phyloP scores from a whole-genome alignment of 495 filamentous ascomycete species.

The Aspergillus sparsus region DNA sequence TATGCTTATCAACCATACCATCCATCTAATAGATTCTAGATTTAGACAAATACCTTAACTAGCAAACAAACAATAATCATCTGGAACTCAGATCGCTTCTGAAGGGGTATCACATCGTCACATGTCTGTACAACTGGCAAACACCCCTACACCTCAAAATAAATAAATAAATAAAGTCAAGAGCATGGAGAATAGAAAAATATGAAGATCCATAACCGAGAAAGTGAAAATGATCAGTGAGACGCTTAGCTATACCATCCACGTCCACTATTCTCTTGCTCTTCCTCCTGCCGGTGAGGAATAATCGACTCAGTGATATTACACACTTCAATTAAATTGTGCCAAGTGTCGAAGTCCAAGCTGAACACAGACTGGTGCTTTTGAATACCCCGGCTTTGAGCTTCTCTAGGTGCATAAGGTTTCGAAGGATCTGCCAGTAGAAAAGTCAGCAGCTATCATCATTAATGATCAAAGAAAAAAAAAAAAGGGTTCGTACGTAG shows the following conservation, averaged over 20 bases:
- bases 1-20: too few species aligned
- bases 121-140: background rate
- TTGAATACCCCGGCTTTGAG: constrained; percentile 51
- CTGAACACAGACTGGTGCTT: constrained; percentile 84
- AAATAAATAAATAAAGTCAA: constrained; percentile 3
- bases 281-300: constrained; percentile 66
- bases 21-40: too few species aligned
- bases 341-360: constrained; percentile 81
- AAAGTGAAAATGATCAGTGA: too few species aligned
- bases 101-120: constrained; percentile 1
- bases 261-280: constrained; percentile 53
- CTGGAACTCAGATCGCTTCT: too few species aligned
- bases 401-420: constrained; percentile 45
- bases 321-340: constrained; percentile 70
- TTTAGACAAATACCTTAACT: too few species aligned
- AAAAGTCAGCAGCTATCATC: constrained; percentile 28
- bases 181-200: background rate
- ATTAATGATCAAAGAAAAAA: background rate
- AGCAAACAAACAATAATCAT: too few species aligned
- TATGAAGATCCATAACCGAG: background rate
- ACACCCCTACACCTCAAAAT: background rate
- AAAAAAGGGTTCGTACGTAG: constrained; percentile 59
- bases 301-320: constrained; percentile 78
- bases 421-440: constrained; percentile 36
- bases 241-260: constrained; percentile 73